Base-by-base conservation (phyloP, 2,329 filamentous ascomycete genomes). In the Epichloe gansuensis region DNA sequence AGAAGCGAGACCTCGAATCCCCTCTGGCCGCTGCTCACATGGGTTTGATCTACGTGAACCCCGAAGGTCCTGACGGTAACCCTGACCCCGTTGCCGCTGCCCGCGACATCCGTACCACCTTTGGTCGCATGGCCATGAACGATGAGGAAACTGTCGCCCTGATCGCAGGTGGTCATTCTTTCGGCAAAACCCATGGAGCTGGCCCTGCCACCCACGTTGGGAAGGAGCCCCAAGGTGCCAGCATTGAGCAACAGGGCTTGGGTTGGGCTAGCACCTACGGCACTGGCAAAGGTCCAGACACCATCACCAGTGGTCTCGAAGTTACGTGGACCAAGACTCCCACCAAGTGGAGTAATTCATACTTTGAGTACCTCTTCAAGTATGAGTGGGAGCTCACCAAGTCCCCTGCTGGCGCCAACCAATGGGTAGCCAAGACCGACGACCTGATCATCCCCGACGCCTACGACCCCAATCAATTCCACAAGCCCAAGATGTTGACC, bases 41-140 rank as follows among this genome's bases (percentile, higher is more conserved):
- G 81, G 86, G 86, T 63, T 71, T 91, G 61, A 90, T 91, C 65
- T 91, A 91, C 66, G 85, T 89, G 56, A 89, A 91, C 72, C 86
- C 86, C 3, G 83, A 89, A 67, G 86, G 86, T 7, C 86, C 86
- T 31, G 82, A 89, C 59, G 85, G 81, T 55, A 77, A 78, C 52
- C 83, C 85, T 3, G 85, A 90, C 63, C 82, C 85, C 21, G 67
- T 83, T 42, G 82, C 83, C 13, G 77, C 86, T 2, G 86, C 81
- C 43, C 69, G 75, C 53, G 86, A 91, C 61, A 90, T 90, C 63
- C 84, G 85, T 57, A 76, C 74, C 54, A 88, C 86, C 17, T 91
- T 90, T 60, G 75, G 75, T 57, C 85, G 85, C 66, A 90, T 91
- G 86, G 86, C 82, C 56, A 90, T 91, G 86, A 81, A 87, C 64